These are phyloP conservation scores for Allium cepa DNA, from an alignment of 106 monocot genomes.

Conservation along the genomic window DNA sequence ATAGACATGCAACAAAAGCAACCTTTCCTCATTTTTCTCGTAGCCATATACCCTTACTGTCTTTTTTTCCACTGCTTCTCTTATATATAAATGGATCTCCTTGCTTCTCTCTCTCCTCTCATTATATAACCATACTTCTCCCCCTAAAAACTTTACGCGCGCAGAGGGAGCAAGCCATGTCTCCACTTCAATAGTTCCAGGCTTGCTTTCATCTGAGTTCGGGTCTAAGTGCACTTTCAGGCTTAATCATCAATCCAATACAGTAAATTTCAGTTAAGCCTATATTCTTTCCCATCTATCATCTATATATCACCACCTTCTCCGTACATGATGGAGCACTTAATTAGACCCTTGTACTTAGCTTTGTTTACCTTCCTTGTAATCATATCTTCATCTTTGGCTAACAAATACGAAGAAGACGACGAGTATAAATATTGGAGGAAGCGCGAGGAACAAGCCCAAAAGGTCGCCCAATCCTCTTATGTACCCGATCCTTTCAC, in stretches of 20 bases:
- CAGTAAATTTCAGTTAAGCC: neutral
- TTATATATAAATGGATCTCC: neutral
- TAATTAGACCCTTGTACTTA: neutral
- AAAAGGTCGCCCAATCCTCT: constrained; percentile 1
- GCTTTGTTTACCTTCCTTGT: constrained; percentile 4
- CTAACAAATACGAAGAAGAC: constrained; percentile 13
- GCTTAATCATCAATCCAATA: neutral
- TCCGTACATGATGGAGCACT: neutral
- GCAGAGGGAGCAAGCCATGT: neutral
- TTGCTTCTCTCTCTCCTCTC: neutral
- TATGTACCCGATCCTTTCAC: constrained; percentile 21
- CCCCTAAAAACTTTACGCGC: neutral
- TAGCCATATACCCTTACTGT: neutral
- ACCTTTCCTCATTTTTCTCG: neutral
- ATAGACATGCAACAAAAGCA: too few relatives aligned
- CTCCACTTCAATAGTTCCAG: neutral
- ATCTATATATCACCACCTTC: neutral
- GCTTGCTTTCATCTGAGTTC: neutral
- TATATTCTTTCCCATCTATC: neutral
- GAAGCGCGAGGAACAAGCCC: constrained; percentile 19
- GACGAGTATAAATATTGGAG: constrained; percentile 40
- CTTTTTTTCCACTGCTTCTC: neutral
- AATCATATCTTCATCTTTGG: neutral
- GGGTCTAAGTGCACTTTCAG: neutral
- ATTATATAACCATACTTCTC: neutral